phyloP scores from a whole-genome alignment of 73 alveolate genomes.

The Durusdinium trenchii region DNA sequence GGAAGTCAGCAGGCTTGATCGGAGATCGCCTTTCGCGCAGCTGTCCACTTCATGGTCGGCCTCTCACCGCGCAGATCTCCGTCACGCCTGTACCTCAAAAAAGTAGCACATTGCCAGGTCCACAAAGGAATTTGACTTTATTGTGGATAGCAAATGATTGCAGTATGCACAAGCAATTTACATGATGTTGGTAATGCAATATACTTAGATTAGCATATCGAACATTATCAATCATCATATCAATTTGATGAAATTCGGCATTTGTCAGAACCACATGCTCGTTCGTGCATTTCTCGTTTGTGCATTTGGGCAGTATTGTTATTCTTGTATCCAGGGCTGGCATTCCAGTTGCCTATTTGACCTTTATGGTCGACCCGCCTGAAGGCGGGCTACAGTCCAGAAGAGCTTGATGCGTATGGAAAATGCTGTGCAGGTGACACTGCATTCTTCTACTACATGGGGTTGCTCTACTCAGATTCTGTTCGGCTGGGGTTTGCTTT shows the following conservation, averaged over 20 bases:
- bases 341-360: slow-evolving; percentile 81
- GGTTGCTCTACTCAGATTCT: slow-evolving; percentile 10
- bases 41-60: slow-evolving; percentile 92
- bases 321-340: slow-evolving; percentile 10
- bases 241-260: no score
- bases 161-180: no score
- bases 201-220: no score
- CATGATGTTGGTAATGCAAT: no score
- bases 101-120: neutral
- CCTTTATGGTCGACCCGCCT: slow-evolving; percentile 90
- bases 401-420: neutral
- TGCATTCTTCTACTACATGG: slow-evolving; percentile 86
- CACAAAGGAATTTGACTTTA: neutral
- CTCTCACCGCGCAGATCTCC: slow-evolving; percentile 83
- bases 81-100: slow-evolving; percentile 21
- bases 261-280: neutral
- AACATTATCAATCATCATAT: no score
- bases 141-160: no score
- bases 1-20: neutral
- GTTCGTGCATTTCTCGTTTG: neutral
- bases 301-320: no score
- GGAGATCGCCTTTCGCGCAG: slow-evolving; percentile 71
- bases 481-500: neutral
- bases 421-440: slow-evolving; percentile 22
- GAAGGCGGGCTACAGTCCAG: neutral